Evolutionary conservation across 331 rosid genomes (phyloP).

Genomic region (Cydonia oblonga): DNA sequence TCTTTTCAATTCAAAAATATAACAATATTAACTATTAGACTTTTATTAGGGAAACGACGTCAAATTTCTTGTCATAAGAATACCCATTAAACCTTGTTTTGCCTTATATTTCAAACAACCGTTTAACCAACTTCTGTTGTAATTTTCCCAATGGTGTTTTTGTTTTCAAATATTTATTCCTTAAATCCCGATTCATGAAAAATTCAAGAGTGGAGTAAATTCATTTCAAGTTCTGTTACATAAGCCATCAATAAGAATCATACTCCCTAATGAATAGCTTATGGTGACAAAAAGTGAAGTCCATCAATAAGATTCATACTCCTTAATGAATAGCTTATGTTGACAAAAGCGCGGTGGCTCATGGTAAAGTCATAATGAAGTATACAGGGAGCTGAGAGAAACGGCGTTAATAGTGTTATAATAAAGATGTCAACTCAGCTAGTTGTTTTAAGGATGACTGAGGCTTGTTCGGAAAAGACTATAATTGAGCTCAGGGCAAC

Average conservation of each 20-base stretch:
- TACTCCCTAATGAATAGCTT: too few species aligned
- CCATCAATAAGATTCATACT: not conserved
- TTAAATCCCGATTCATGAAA: too few species aligned
- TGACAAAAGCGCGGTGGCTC: not conserved
- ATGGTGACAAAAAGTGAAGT: not conserved
- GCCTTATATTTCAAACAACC: not conserved
- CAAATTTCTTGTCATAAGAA: not conserved
- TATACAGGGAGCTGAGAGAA: not conserved
- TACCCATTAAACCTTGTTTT: not conserved
- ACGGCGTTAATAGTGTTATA: not conserved
- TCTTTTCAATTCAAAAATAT: not conserved
- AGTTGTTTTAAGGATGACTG: not conserved
- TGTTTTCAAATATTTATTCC: too few species aligned
- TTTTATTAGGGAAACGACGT: not conserved
- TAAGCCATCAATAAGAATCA: too few species aligned
- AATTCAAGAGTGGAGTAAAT: too few species aligned
- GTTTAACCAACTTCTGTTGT: not conserved
- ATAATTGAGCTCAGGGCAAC: not conserved
- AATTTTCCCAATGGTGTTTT: not conserved
- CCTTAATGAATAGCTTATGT: not conserved
- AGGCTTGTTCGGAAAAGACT: not conserved
- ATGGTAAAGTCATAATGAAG: not conserved
- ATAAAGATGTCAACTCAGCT: not conserved
- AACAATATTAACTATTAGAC: not conserved
- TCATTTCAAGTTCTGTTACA: too few species aligned